Evolutionary conservation across 2,329 filamentous ascomycete species (phyloP).

Genomic region (Colletotrichum cordylinicola): DNA sequence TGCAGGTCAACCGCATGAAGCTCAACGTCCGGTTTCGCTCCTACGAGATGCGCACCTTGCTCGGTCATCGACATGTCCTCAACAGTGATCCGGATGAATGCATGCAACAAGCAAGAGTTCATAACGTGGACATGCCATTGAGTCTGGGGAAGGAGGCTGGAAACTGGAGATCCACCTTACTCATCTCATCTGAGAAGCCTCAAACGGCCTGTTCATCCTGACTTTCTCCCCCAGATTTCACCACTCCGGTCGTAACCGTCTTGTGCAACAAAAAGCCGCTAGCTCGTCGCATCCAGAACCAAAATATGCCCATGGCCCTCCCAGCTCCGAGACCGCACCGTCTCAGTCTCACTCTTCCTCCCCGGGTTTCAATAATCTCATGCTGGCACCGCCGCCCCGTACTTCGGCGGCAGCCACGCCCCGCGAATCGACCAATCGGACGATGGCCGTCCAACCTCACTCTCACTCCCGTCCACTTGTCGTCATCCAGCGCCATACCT

Average conservation of each 20-base stretch:
- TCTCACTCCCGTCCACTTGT: not conserved
- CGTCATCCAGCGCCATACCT: not conserved
- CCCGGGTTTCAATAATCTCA: not conserved
- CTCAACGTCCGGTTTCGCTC: conserved; percentile 12
- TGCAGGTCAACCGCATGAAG: not conserved
- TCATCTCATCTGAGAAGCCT: not conserved
- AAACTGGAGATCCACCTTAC: not conserved
- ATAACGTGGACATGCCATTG: not conserved
- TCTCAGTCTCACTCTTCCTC: conserved; percentile 1
- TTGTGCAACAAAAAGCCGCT: not conserved
- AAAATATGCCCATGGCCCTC: not conserved
- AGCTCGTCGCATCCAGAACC: not conserved
- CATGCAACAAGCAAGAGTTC: not conserved
- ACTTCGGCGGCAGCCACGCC: not conserved
- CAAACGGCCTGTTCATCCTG: not conserved
- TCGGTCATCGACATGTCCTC: not conserved
- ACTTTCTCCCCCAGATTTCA: not conserved
- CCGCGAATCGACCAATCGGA: conserved; percentile 9
- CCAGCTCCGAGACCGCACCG: not conserved
- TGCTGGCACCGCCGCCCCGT: not conserved
- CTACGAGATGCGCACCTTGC: not conserved
- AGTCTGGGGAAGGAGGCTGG: not conserved
- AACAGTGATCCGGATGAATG: not conserved
- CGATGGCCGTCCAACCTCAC: conserved; percentile 17
- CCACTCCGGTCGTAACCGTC: not conserved